A percentile compares a stretch with the other conserved stretches of the same genome.
These are phyloP conservation scores for Echeveria elegans DNA, from an alignment of 164 flowering plant species.

Conservation along the genomic window DNA sequence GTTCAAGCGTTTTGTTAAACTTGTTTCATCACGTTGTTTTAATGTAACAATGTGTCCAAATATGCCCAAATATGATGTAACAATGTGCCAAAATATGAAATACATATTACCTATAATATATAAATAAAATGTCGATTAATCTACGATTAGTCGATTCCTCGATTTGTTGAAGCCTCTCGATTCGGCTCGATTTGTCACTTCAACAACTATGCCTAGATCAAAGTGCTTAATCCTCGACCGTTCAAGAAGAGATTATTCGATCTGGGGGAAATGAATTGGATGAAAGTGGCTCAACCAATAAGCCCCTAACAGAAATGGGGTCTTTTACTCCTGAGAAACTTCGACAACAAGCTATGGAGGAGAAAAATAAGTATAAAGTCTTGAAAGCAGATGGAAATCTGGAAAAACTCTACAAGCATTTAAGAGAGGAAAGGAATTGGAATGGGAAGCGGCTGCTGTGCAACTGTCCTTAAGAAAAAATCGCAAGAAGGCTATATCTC, in stretches of 20 bases:
- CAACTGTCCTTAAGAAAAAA: constrained; percentile 56
- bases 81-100: no score
- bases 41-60: no score
- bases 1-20: no score
- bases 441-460: constrained; percentile 83
- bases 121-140: no score
- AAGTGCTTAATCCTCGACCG: constrained; percentile 35
- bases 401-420: constrained; percentile 85
- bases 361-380: constrained; percentile 62
- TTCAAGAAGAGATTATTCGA: constrained; percentile 18
- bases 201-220: constrained; percentile 19
- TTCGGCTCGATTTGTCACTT: no score
- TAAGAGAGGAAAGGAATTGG: constrained; percentile 89
- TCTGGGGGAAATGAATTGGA: constrained; percentile 24
- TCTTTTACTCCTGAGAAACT: constrained; percentile 64
- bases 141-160: no score
- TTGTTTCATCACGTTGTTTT: no score
- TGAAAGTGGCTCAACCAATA: constrained; percentile 22
- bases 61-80: no score
- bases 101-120: no score
- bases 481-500: constrained; percentile 36
- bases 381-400: constrained; percentile 75
- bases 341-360: constrained; percentile 72
- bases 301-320: constrained; percentile 20
- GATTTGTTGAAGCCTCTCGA: no score